phyloP scores from a whole-genome alignment of 2,329 filamentous ascomycete genomes.

The Pyrenochaeta sp. region DNA sequence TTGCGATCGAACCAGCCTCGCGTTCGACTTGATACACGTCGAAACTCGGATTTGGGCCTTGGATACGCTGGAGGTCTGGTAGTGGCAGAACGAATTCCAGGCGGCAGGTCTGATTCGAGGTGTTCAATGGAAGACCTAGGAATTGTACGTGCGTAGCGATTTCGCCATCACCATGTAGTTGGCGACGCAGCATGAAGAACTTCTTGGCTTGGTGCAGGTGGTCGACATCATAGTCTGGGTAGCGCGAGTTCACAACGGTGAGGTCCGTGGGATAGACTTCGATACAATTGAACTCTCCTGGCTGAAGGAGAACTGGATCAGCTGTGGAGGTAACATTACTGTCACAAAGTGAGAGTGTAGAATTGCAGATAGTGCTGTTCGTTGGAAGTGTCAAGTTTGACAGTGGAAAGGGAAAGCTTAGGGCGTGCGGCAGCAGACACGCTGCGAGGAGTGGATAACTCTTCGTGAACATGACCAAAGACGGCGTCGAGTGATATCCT shows the following conservation, averaged over 20 bases:
- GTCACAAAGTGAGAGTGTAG: constrained; percentile 3
- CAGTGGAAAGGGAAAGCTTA: constrained; percentile 19
- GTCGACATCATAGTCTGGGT: constrained; percentile 27
- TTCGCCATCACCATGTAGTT: constrained; percentile 24
- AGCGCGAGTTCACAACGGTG: constrained; percentile 37
- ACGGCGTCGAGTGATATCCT: too few species aligned
- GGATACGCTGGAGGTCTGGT: constrained; percentile 14
- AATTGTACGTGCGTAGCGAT: constrained; percentile 40
- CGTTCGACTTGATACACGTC: constrained; percentile 34
- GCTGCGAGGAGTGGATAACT: constrained; percentile 3
- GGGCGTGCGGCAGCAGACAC: constrained; percentile 9
- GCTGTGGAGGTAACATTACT: not conserved
- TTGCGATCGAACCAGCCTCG: constrained; percentile 19
- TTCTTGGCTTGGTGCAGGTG: constrained; percentile 25
- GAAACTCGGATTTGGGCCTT: constrained; percentile 33
- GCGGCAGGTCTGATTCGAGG: constrained; percentile 26
- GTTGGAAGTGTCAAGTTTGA: constrained; percentile 13
- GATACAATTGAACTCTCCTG: constrained; percentile 23
- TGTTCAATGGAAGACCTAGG: constrained; percentile 5
- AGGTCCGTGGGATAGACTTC: constrained; percentile 32
- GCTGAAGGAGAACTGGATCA: constrained; percentile 2
- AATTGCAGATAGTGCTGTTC: constrained; percentile 13
- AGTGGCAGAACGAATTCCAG: constrained; percentile 38
- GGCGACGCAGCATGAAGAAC: constrained; percentile 43
- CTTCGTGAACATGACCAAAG: not conserved